Evolutionary conservation across 169 alveolate genomes (phyloP), one percentile per base, ranked within the genome.

Genomic region (Plasmodium fragile): DNA sequence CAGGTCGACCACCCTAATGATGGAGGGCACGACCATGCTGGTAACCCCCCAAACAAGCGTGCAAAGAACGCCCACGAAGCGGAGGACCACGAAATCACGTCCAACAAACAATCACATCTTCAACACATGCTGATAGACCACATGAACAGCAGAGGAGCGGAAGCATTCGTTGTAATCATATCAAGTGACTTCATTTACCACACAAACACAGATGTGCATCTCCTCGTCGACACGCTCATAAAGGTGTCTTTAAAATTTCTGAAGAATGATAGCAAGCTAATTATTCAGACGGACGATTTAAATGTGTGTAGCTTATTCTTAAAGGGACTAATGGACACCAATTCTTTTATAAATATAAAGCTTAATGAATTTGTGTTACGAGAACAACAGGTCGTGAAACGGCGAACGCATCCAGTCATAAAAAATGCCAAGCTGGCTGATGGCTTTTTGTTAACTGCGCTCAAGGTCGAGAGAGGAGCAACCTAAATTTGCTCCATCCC

Each of bases 201-300:
- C 34, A 87, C 93, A 2, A 87, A 87, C 30, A 78, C 89, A 53
- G 81, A 87, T 65, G 80, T 87, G 32, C 18, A 16, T 65, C 32
- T 87, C 34, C 72, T 87, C 45, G 28, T 79, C 16, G 81, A 87
- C 8, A 77, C 90, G 3, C 71, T 87, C 43, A 65, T 78, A 4
- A 78, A 78, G 6, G 30, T 87, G 10, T 77, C 93, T 11, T 53
- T 87, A 25, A 87, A 87, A 65, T 87, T 77, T 53, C 53, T 87
- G 52, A 87, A 87, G 4, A 87, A 78, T 87, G 93, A 78, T 34
- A 59, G 89, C 81, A 87, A 87, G 81, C n/a, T 87, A n/a, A 87
- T 87, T 39, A 59, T 87, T 10, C 89, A 87, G 22, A 77, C 93
- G 39, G 93, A 87, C 11, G 93, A 87, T 52, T 25, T 87, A 18